Percentiles rank a stretch among this genome's conserved stretches.
These are phyloP conservation scores for Multifurca ochricompacta DNA, from an alignment of 768 basidiomycete species.

Conservation along the genomic window DNA sequence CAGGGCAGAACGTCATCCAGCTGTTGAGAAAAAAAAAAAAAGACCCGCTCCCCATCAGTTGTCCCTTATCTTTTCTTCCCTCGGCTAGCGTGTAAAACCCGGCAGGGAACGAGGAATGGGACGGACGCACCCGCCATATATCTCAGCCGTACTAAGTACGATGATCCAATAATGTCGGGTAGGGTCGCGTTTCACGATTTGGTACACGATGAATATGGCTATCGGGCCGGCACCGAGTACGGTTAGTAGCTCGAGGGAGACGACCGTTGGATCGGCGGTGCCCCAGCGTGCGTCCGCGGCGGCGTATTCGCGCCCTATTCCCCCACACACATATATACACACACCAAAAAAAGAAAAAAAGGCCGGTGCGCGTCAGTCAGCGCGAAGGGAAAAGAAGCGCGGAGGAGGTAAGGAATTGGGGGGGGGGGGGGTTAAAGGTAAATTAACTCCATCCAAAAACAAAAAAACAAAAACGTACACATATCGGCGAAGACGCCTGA, in stretches of 20 bases:
- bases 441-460: too few species aligned
- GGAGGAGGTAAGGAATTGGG: neutral
- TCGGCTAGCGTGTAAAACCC: too few species aligned
- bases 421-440: too few species aligned
- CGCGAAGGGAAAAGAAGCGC: too few species aligned
- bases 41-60: neutral
- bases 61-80: too few species aligned
- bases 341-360: neutral
- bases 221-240: constrained; percentile 72
- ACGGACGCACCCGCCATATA: constrained; percentile 68
- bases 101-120: too few species aligned
- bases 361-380: too few species aligned
- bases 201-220: constrained; percentile 62
- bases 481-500: constrained; percentile 62
- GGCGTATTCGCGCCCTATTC: constrained; percentile 72
- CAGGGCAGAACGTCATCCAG: constrained; percentile 87
- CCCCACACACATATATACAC: neutral
- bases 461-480: constrained; percentile 42
- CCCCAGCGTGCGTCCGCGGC: constrained; percentile 81
- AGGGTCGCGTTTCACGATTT: constrained; percentile 56
- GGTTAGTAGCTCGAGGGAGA: constrained; percentile 77
- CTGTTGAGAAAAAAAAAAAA: constrained; percentile 3
- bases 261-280: constrained; percentile 64
- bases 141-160: constrained; percentile 64
- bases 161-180: constrained; percentile 75